Percentiles rank a stretch among this genome's conserved stretches.
Conservation (phyloP, 495 filamentous ascomycete species). For the Penicillium macrosclerotiorum region DNA sequence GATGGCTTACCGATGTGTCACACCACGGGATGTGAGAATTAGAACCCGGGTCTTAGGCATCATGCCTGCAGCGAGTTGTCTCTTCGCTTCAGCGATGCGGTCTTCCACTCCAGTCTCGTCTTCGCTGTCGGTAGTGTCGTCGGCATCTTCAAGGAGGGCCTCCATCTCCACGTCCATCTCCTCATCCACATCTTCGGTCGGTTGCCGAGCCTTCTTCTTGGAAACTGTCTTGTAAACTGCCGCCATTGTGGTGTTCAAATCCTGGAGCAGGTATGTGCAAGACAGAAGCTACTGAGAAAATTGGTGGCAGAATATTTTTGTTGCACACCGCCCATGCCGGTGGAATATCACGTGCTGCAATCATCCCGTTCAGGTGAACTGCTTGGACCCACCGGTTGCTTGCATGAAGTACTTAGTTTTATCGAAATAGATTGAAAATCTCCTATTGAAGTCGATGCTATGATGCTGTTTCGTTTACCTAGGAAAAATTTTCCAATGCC, state of each 20-base stretch:
- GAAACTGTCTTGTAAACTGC: slow-evolving; percentile 92
- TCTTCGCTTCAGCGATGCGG: slow-evolving; percentile 32
- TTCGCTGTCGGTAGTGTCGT: slow-evolving; percentile 50
- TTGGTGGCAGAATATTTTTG: slow-evolving; percentile 45
- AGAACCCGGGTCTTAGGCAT: slow-evolving; percentile 70
- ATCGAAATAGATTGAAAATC: too few species aligned
- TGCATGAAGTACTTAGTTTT: too few species aligned
- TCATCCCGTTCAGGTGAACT: too few species aligned
- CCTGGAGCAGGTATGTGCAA: slow-evolving; percentile 6
- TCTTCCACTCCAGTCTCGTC: slow-evolving; percentile 40
- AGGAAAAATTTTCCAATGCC: slow-evolving; percentile 13
- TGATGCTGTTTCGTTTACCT: too few species aligned
- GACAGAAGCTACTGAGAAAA: slow-evolving; percentile 29
- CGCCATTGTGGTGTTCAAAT: slow-evolving; percentile 62
- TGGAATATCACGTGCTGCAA: slow-evolving; percentile 24
- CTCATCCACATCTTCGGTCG: slow-evolving; percentile 32
- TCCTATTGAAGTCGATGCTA: not conserved
- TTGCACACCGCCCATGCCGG: slow-evolving; percentile 28
- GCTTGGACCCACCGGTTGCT: not conserved
- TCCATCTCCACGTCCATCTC: slow-evolving; percentile 38
- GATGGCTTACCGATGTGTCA: slow-evolving; percentile 73
- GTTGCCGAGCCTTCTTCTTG: slow-evolving; percentile 50
- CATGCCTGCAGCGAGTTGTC: slow-evolving; percentile 39
- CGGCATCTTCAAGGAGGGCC: slow-evolving; percentile 38
- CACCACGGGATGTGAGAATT: slow-evolving; percentile 84